Percentiles rank a stretch among this genome's conserved stretches.
These are phyloP conservation scores for Lepraria neglecta DNA, from an alignment of 495 filamentous ascomycete species.

Conservation along the genomic window DNA sequence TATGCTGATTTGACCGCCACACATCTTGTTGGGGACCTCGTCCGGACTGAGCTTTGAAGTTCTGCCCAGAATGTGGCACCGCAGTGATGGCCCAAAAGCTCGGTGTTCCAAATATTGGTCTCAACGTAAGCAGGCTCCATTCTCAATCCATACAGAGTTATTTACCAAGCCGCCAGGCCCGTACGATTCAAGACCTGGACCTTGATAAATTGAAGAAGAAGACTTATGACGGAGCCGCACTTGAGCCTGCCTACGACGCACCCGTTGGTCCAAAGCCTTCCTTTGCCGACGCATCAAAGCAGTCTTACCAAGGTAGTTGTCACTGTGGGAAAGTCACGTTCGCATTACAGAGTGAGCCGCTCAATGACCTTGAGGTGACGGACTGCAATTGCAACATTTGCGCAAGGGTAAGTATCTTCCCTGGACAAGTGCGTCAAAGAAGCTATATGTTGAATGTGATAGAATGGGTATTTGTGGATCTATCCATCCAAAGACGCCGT, in stretches of 20 bases:
- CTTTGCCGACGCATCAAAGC: background rate
- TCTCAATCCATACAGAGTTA: no score
- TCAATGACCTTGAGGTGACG: background rate
- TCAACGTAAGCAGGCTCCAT: slow-evolving; percentile 2
- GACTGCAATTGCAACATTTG: slow-evolving; percentile 17
- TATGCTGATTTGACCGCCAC: background rate
- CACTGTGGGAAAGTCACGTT: slow-evolving; percentile 13
- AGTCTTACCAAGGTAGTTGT: slow-evolving; percentile 6
- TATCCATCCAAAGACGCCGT: background rate
- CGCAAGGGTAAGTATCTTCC: background rate
- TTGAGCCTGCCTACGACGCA: background rate
- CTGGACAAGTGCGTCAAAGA: background rate
- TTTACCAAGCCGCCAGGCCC: background rate
- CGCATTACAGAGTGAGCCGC: slow-evolving; percentile 3
- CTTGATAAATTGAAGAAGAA: background rate
- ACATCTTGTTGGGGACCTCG: no score
- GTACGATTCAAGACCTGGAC: slow-evolving; percentile 1
- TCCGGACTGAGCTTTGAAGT: background rate
- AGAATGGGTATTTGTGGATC: slow-evolving; percentile 13
- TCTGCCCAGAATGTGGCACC: slow-evolving; percentile 13
- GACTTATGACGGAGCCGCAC: background rate
- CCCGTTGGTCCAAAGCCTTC: background rate
- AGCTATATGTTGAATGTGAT: background rate
- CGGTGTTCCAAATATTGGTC: background rate
- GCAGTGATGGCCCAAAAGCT: background rate